phyloP scores from a whole-genome alignment of 169 alveolate species.

The Plasmodium sp. region DNA sequence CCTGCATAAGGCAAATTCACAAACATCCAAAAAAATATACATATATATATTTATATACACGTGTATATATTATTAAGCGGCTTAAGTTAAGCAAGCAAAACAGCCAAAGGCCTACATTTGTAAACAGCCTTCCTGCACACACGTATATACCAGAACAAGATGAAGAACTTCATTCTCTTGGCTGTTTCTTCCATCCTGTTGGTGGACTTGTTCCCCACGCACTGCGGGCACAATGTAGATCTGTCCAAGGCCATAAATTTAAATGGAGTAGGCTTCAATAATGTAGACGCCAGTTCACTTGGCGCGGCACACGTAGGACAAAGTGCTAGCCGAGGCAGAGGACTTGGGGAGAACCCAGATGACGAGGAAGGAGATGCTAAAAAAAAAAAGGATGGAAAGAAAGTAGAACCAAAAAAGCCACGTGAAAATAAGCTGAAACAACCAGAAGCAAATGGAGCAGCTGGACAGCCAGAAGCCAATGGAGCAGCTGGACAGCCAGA shows the following conservation, averaged over 20 bases:
- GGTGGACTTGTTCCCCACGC: slow-evolving; percentile 10
- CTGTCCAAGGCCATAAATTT: background rate
- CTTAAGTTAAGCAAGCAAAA: background rate
- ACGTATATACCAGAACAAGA: background rate
- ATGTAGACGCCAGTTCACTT: slow-evolving; percentile 1
- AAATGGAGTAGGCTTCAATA: slow-evolving; percentile 29
- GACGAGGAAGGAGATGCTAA: background rate
- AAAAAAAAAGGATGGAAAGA: background rate
- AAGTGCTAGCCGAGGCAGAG: slow-evolving; percentile 11
- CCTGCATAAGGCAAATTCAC: background rate
- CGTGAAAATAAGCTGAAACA: background rate
- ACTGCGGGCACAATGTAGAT: slow-evolving; percentile 4
- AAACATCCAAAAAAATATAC: background rate
- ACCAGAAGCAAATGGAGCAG: background rate
- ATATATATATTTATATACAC: background rate
- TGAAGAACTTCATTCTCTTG: slow-evolving; percentile 33
- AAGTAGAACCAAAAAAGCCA: background rate
- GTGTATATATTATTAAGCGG: background rate
- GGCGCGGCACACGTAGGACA: background rate
- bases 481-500: background rate
- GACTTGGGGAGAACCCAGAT: slow-evolving; percentile 13
- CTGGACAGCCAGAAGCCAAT: background rate
- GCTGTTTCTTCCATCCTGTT: slow-evolving; percentile 33
- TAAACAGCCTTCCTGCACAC: background rate
- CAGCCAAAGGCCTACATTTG: background rate